Evolutionary conservation across 2,329 filamentous ascomycete genomes (phyloP).

Genomic region (Ophiostoma sp.): DNA sequence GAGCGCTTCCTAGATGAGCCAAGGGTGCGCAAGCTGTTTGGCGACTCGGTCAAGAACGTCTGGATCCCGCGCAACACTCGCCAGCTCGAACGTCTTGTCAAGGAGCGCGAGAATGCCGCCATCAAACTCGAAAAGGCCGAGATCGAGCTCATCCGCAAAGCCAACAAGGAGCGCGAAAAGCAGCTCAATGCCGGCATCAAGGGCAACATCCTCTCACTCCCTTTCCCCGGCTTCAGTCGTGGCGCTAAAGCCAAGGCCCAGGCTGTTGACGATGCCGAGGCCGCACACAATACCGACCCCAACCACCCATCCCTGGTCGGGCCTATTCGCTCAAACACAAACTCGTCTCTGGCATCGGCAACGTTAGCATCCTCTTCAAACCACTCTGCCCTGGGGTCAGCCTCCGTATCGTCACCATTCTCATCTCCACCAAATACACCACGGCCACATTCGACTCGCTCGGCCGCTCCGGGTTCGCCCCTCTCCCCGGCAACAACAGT

Average conservation of each 20-base stretch:
- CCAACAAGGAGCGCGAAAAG: slow-evolving; percentile 59
- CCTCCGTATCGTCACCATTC: background rate
- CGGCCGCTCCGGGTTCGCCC: background rate
- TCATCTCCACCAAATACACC: background rate
- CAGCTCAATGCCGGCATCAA: slow-evolving; percentile 26
- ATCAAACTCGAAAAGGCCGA: slow-evolving; percentile 79
- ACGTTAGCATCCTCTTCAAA: background rate
- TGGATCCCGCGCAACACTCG: slow-evolving; percentile 76
- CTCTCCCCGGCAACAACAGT: slow-evolving; percentile 4
- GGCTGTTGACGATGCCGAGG: background rate
- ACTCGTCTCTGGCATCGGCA: slow-evolving; percentile 14
- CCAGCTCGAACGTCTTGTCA: slow-evolving; percentile 69
- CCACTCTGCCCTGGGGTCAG: background rate
- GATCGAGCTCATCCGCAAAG: slow-evolving; percentile 70
- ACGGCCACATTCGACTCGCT: background rate
- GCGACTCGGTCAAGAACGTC: slow-evolving; percentile 69
- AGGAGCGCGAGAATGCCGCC: slow-evolving; percentile 67
- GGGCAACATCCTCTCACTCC: slow-evolving; percentile 17
- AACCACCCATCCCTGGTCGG: background rate
- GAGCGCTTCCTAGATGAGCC: slow-evolving; percentile 66
- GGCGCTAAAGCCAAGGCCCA: background rate
- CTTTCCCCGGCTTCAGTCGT: background rate
- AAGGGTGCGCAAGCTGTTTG: slow-evolving; percentile 71
- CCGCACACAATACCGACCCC: background rate
- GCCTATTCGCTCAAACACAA: background rate